Base-by-base conservation (phyloP, 495 filamentous ascomycete species). In the Penicillium pulvis region DNA sequence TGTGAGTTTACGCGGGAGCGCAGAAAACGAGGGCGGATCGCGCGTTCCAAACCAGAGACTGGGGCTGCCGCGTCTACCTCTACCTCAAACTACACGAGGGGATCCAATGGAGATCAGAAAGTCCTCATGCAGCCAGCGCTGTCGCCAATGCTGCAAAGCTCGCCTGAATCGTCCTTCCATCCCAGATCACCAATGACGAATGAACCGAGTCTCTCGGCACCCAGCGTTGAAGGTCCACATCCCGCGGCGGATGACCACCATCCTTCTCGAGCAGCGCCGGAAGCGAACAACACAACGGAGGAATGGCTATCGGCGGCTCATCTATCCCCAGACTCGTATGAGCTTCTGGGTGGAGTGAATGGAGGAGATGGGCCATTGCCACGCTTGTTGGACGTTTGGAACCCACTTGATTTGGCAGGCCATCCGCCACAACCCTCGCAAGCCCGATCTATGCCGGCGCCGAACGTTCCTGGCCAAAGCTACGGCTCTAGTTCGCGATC, bases 1-100 rank as follows among this genome's bases (percentile, higher is more conserved):
- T 80, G 77, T 53, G 72, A 78, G 63, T 77, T 80, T 35, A 80
- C 77, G 6, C 70, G 77, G 16, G 77, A 80, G 57, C 72, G 73
- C 17, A 70, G 77, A 9, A 80, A 80, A 58, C 65, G 77, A 60
- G 77, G 77, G 8, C 75, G 77, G 28, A 77, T 80, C 44, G 73
- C 77, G 17, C 74, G 76, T 47, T 60, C 71, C 0, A 72, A 68
- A 50, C 41, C 64, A 47, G 47, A 57, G 10, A 65, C 57, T 41
- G 62, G 44, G n/a, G 51, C 48, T 1, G 36, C 51, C 12, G 59
- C 51, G 17, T 35, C 35, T 35, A 17, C 19, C 3, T 24, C 35
- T 30, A 20, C 51, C 48, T 16, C 41, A 5, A 54, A 50, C 28
- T 57, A 50, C 54, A 35, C 52, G 56, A 57, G 42, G 39, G 53